Evolutionary conservation across 2,329 filamentous ascomycete species (phyloP).

Genomic region (Colletotrichum phormii): DNA sequence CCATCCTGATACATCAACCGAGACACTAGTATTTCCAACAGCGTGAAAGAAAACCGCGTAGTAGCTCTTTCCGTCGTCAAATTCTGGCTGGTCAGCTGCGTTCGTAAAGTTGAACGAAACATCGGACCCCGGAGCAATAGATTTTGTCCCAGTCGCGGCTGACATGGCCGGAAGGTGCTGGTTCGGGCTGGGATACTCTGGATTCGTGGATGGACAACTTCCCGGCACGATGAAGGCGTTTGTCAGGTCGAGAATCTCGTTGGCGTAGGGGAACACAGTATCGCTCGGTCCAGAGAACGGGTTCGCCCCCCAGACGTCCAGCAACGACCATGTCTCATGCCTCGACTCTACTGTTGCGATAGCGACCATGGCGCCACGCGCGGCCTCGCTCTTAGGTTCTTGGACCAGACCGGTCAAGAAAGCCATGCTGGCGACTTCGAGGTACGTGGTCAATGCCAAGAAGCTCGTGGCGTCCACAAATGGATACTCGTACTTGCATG

Average conservation of each 20-base stretch:
- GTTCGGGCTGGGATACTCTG: background rate
- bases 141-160: background rate
- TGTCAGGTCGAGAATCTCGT: background rate
- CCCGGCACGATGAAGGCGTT: background rate
- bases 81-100: background rate
- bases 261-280: background rate
- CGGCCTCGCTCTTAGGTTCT: conserved; percentile 46
- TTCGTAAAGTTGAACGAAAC: background rate
- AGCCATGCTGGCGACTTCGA: conserved; percentile 52
- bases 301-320: conserved; percentile 41
- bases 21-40: background rate
- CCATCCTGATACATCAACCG: background rate
- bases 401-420: conserved; percentile 52
- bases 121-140: background rate
- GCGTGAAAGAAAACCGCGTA: background rate
- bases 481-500: conserved; percentile 1
- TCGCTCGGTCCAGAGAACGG: conserved; percentile 4
- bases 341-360: conserved; percentile 51
- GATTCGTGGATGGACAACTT: background rate
- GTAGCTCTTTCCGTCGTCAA: background rate
- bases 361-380: conserved; percentile 50
- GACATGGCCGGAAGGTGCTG: background rate
- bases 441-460: conserved; percentile 45
- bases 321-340: conserved; percentile 54
- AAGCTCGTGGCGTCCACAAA: background rate